Percentiles rank a stretch among this genome's conserved stretches.
These are phyloP conservation scores for Trametes punicea DNA, from an alignment of 768 basidiomycete genomes.

Conservation along the genomic window DNA sequence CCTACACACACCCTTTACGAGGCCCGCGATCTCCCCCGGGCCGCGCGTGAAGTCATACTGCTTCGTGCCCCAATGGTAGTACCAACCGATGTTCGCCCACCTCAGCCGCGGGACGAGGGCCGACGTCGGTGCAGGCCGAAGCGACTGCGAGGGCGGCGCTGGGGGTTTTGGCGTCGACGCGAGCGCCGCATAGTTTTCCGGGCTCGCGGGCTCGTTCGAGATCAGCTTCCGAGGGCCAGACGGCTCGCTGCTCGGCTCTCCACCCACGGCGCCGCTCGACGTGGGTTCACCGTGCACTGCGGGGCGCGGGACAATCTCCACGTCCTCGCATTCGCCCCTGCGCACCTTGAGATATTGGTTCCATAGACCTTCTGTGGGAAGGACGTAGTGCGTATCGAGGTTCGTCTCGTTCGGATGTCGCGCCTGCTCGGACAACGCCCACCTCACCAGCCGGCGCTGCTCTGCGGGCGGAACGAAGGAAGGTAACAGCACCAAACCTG, in stretches of 20 bases:
- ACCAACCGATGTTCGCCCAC: conserved; percentile 97
- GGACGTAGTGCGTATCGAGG: conserved; percentile 79
- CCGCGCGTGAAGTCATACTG: conserved; percentile 85
- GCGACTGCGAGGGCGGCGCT: conserved; percentile 60
- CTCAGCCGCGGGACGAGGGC: conserved; percentile 73
- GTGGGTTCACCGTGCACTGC: conserved; percentile 23
- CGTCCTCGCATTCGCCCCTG: conserved; percentile 30
- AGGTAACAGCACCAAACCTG: conserved; percentile 86
- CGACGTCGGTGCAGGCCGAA: conserved; percentile 46
- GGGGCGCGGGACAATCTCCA: conserved; percentile 46
- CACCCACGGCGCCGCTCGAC: background rate
- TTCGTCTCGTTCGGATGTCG: conserved; percentile 83
- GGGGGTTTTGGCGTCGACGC: conserved; percentile 56
- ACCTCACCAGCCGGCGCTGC: conserved; percentile 67
- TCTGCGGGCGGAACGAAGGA: conserved; percentile 56
- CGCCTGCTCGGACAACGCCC: conserved; percentile 77
- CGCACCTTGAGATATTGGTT: conserved; percentile 44
- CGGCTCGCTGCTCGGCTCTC: conserved; percentile 15
- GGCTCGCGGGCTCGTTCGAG: conserved; percentile 66
- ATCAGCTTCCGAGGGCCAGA: conserved; percentile 65
- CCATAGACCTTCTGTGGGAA: conserved; percentile 82
- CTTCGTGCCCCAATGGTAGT: conserved; percentile 96
- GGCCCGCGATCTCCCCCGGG: conserved; percentile 56
- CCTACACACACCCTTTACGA: conserved; percentile 57
- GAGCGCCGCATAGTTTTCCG: conserved; percentile 51